phyloP scores from a whole-genome alignment of 1,139 yeast genomes.

The Zhuliangozyma blackwelliae region DNA sequence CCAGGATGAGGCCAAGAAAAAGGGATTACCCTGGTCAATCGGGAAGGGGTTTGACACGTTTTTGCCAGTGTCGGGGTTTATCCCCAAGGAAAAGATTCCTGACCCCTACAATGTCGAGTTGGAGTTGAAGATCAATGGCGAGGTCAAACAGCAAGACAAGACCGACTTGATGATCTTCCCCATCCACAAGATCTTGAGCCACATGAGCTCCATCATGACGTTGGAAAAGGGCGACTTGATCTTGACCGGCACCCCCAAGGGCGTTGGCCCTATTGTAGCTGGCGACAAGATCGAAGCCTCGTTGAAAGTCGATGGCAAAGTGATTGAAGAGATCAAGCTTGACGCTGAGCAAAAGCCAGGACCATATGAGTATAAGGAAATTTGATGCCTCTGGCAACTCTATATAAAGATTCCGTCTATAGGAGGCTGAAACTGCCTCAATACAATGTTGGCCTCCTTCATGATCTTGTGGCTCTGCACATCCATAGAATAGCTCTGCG shows the following conservation, averaged over 20 bases:
- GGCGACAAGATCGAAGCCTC: conserved; percentile 76
- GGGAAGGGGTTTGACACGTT: conserved; percentile 97
- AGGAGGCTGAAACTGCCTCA: conserved; percentile 74
- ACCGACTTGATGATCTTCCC: conserved; percentile 89
- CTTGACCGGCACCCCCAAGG: conserved; percentile 95
- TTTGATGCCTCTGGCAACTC: conserved; percentile 16
- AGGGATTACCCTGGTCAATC: conserved; percentile 95
- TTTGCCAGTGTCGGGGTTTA: conserved; percentile 71
- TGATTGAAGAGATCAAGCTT: conserved; percentile 49
- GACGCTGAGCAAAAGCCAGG: conserved; percentile 71
- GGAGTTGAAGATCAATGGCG: conserved; percentile 66
- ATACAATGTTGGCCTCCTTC: conserved; percentile 63
- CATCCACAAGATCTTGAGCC: conserved; percentile 71
- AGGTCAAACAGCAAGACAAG: conserved; percentile 64
- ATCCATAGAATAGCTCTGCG: conserved; percentile 93
- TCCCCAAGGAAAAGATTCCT: conserved; percentile 60
- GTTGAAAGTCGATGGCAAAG: conserved; percentile 50
- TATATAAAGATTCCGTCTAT: conserved; percentile 40
- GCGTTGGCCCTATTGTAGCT: conserved; percentile 79
- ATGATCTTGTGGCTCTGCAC: conserved; percentile 64
- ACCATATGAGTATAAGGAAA: conserved; percentile 63
- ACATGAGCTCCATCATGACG: conserved; percentile 86
- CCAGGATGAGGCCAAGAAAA: conserved; percentile 89
- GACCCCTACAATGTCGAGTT: conserved; percentile 74
- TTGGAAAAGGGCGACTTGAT: conserved; percentile 86